Conservation (phyloP, 495 filamentous ascomycete genomes). For the Hyphodiscus hymeniophilus region DNA sequence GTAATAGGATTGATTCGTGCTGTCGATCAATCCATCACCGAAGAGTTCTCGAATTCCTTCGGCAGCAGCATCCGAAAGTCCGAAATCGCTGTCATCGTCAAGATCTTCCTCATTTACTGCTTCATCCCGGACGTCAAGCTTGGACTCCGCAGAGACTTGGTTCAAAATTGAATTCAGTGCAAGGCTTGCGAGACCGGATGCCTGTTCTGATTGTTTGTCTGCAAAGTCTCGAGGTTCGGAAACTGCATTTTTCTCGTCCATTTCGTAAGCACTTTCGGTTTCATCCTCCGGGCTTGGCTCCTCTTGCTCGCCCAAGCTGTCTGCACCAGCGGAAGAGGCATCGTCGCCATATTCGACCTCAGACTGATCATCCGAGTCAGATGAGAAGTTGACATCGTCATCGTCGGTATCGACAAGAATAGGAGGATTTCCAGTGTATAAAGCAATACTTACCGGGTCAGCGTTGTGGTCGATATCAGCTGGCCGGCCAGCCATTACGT, state of each 20-base stretch:
- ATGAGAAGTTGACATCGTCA: slow-evolving; percentile 27
- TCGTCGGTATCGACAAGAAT: slow-evolving; percentile 18
- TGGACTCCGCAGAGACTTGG: no score
- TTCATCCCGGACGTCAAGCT: neutral
- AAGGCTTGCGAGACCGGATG: neutral
- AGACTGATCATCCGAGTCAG: slow-evolving; percentile 8
- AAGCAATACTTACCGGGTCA: neutral
- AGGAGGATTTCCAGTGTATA: slow-evolving; percentile 7
- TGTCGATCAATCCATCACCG: slow-evolving; percentile 2
- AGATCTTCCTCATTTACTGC: neutral
- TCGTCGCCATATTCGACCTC: neutral
- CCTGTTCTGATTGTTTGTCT: neutral
- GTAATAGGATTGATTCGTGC: neutral
- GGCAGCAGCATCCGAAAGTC: slow-evolving; percentile 15
- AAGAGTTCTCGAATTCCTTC: slow-evolving; percentile 17
- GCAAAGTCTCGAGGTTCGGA: neutral
- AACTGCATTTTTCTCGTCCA: slow-evolving; percentile 10
- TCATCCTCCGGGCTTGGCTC: neutral
- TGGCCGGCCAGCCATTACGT: slow-evolving; percentile 6
- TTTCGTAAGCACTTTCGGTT: neutral
- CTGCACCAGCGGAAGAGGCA: neutral
- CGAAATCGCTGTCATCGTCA: slow-evolving; percentile 20
- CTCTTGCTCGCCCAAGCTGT: neutral
- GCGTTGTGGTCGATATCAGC: slow-evolving; percentile 7
- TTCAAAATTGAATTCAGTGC: neutral